phyloP scores from a whole-genome alignment of 2,329 filamentous ascomycete genomes.

The Aspergillus ochraceus region DNA sequence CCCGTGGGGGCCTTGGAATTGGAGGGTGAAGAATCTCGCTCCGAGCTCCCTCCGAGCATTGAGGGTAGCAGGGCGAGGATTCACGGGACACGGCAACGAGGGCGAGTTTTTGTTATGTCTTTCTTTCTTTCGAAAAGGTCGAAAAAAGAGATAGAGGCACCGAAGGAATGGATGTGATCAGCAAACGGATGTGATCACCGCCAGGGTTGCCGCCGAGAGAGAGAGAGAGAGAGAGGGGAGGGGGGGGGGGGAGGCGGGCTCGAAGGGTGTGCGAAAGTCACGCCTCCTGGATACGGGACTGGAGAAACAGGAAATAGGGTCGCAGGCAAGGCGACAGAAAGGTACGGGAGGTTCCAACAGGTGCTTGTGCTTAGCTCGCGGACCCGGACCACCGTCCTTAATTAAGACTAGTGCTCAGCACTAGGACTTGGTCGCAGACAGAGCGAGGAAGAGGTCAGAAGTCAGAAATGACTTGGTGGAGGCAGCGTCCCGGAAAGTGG shows the following conservation, averaged over 20 bases:
- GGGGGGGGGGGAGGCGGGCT: slow-evolving; percentile 10
- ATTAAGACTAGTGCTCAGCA: slow-evolving; percentile 26
- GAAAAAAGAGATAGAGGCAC: slow-evolving; percentile 8
- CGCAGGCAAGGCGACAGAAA: slow-evolving; percentile 8
- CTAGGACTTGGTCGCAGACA: slow-evolving; percentile 13
- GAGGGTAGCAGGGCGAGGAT: slow-evolving; percentile 28
- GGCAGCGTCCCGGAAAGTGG: slow-evolving; percentile 11
- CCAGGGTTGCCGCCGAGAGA: slow-evolving; percentile 25
- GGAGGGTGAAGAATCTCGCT: slow-evolving; percentile 31
- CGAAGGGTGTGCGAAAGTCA: slow-evolving; percentile 15
- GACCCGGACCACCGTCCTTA: slow-evolving; percentile 26
- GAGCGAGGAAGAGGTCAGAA: background rate
- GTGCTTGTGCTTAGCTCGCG: slow-evolving; percentile 19
- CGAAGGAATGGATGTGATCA: slow-evolving; percentile 9
- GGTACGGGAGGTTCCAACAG: slow-evolving; percentile 11
- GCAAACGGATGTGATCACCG: slow-evolving; percentile 16
- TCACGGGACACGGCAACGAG: slow-evolving; percentile 11
- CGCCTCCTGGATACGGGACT: slow-evolving; percentile 25
- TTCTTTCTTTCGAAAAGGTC: background rate
- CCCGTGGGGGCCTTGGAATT: slow-evolving; percentile 29
- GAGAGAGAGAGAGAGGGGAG: slow-evolving; percentile 6
- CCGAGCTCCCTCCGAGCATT: slow-evolving; percentile 37
- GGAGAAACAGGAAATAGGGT: background rate
- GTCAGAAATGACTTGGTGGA: background rate
- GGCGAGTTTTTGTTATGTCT: slow-evolving; percentile 1